Evolutionary conservation across 1,139 yeast species (phyloP), one percentile per base, ranked within the genome.

Genomic region (Yamadazyma triangularis): DNA sequence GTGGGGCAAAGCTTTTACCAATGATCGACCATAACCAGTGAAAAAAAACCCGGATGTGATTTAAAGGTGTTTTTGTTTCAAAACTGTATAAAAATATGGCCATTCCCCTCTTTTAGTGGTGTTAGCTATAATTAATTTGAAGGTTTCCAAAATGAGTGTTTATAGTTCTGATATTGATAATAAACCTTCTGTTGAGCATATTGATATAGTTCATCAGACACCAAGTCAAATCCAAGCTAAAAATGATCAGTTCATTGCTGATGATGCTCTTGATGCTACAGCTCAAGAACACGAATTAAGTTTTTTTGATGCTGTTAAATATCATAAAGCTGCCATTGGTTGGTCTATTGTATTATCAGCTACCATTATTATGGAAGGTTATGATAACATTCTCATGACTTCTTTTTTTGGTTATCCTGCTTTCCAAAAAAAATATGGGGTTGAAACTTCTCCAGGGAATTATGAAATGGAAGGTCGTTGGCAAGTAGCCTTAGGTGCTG

Each of bases 291-390:
- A 48, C 29, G 38, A 34, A 2, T 28, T 48, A 29, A 35, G 47
- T 2, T 24, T 42, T 9, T 9, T n/a, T 2, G 42, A 43, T 23
- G 51, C 51, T 7, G 20, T 48, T 14, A 35, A 33, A 24, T 33
- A 40, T 9, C 44, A 50, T 25, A 42, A 38, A 22, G 35, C 31
- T 25, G 50, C 49, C 11, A 36, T 48, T 14, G 30, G 42, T n/a
- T 51, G 54, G 53, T 41, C 52, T 10, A 33, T 43, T 25, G 42
- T 48, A 8, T 31, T 51, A 32, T 42, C 50, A 13, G 38, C 42
- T 14, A 47, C 53, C 15, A 48, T 50, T 27, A 32, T 50, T 11
- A 51, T 51, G 56, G 55, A 50, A 33, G 56, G 53, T 19, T 51
- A 49, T 36, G 56, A 51, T 35, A 36, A 34, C 19, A 47, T 37